Evolutionary conservation across 257 asterid genomes (phyloP).

Genomic region (Sherardia arvensis): DNA sequence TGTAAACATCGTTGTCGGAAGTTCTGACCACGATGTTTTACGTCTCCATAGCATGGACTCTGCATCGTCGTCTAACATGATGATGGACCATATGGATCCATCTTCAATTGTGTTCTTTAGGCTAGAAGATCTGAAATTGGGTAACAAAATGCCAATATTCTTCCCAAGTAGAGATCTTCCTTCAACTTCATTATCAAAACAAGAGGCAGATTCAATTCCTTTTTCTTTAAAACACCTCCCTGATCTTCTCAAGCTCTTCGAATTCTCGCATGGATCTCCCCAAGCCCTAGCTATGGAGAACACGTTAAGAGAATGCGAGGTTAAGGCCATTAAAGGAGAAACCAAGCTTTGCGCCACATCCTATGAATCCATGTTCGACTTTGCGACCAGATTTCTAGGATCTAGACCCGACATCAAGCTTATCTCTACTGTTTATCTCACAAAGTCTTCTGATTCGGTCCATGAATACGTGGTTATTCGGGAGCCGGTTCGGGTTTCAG

Average conservation of each 20-base stretch:
- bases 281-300: constrained; percentile 63
- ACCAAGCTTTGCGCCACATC: constrained; percentile 70
- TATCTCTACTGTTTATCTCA: constrained; percentile 38
- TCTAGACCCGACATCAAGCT: constrained; percentile 15
- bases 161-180: constrained; percentile 44
- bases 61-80: constrained; percentile 29
- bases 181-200: constrained; percentile 28
- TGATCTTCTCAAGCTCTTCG: constrained; percentile 36
- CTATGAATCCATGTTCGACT: constrained; percentile 51
- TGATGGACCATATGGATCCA: constrained; percentile 50
- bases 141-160: constrained; percentile 38
- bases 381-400: constrained; percentile 32
- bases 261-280: constrained; percentile 44
- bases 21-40: neutral
- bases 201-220: constrained; percentile 55
- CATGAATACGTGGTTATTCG: constrained; percentile 38
- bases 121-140: constrained; percentile 39
- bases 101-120: constrained; percentile 51
- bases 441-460: constrained; percentile 17
- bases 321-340: constrained; percentile 47
- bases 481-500: constrained; percentile 24
- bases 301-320: constrained; percentile 55
- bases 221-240: constrained; percentile 41
- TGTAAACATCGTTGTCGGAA: constrained; percentile 14
- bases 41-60: constrained; percentile 1